These are phyloP conservation scores for Euphrasia confusa DNA, from an alignment of 257 asterid genomes.

Conservation along the genomic window DNA sequence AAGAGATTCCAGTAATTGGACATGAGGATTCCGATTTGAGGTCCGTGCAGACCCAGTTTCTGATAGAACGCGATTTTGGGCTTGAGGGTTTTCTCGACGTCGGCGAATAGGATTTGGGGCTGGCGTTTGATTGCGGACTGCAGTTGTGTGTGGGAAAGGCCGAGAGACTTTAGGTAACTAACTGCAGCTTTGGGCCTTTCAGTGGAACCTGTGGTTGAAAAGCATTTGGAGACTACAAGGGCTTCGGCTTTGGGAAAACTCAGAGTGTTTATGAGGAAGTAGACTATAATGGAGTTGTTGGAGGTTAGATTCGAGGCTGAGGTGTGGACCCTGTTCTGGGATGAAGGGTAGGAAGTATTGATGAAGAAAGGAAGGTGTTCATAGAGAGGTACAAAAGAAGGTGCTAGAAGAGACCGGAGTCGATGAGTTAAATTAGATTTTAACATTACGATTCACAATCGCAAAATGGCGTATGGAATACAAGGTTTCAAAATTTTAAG, in stretches of 20 bases:
- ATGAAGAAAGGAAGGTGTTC: background rate
- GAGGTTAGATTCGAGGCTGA: conserved; percentile 10
- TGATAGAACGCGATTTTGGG: conserved; percentile 32
- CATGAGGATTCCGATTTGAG: conserved; percentile 28
- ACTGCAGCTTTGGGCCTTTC: conserved; percentile 17
- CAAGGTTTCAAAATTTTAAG: too few species aligned
- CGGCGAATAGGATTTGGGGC: conserved; percentile 24
- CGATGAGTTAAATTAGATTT: conserved; percentile 1
- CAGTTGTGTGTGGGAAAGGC: conserved; percentile 18
- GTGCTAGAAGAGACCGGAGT: background rate
- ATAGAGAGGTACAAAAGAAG: background rate
- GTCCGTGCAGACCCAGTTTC: conserved; percentile 31
- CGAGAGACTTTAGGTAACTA: conserved; percentile 12
- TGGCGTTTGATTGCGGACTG: conserved; percentile 1
- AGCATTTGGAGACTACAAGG: background rate
- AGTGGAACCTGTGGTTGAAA: background rate
- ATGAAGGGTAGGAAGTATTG: background rate
- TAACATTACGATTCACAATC: conserved; percentile 3
- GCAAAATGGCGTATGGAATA: background rate
- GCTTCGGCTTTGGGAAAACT: conserved; percentile 15
- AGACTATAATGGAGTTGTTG: background rate
- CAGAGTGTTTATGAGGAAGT: conserved; percentile 18
- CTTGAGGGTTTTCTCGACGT: conserved; percentile 32
- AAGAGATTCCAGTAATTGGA: conserved; percentile 25
- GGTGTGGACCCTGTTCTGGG: conserved; percentile 12